Evolutionary conservation across 1,139 yeast species (phyloP).

Genomic region (Kodamaea fungicola): DNA sequence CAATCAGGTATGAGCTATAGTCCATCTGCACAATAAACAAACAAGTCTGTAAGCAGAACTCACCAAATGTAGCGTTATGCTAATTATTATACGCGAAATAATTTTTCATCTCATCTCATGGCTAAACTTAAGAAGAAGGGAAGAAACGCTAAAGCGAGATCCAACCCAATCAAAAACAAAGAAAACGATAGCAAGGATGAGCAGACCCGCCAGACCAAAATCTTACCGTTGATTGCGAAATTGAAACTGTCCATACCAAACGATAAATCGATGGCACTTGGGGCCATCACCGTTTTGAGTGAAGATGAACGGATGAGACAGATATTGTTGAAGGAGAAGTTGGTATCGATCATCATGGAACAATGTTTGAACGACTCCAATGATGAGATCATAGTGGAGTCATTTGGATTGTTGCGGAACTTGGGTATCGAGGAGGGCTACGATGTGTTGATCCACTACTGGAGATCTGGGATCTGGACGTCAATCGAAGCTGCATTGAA

Average conservation of each 20-base stretch:
- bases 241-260: conserved; percentile 61
- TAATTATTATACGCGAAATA: no score
- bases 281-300: conserved; percentile 66
- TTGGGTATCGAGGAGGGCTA: conserved; percentile 86
- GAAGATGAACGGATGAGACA: conserved; percentile 67
- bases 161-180: conserved; percentile 37
- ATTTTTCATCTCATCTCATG: conserved; percentile 35
- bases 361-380: conserved; percentile 64
- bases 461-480: conserved; percentile 78
- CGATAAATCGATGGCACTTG: conserved; percentile 76
- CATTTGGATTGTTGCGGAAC: conserved; percentile 78
- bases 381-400: conserved; percentile 73
- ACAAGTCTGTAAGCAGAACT: no score
- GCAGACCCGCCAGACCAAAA: conserved; percentile 49
- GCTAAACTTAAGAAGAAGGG: conserved; percentile 74
- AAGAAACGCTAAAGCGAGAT: conserved; percentile 53
- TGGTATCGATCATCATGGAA: conserved; percentile 62
- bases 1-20: no score
- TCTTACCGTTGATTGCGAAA: conserved; percentile 65
- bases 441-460: conserved; percentile 67
- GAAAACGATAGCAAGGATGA: conserved; percentile 42
- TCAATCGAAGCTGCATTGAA: conserved; percentile 48
- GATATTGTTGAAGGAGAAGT: conserved; percentile 63
- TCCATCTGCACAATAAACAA: no score
- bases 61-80: no score